Conservation (phyloP, 805 yeast genomes). For the Vanderwaltozyma yarrowii region DNA sequence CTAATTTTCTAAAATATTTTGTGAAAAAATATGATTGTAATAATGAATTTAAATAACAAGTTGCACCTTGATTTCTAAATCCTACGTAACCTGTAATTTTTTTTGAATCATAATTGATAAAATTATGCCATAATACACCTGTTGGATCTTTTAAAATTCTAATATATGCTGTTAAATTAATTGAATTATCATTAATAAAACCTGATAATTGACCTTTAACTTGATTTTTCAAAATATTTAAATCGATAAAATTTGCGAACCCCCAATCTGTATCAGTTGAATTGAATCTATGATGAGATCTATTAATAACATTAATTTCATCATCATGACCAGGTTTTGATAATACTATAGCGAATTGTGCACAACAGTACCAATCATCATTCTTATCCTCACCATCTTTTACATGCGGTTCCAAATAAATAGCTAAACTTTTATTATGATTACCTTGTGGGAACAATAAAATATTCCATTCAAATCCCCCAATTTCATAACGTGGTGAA, state of each 20-base stretch:
- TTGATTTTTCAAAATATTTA: conserved; percentile 37
- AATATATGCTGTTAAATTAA: conserved; percentile 70
- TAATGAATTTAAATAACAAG: conserved; percentile 89
- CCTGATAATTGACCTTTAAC: conserved; percentile 30
- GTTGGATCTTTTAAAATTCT: conserved; percentile 79
- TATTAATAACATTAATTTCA: conserved; percentile 44
- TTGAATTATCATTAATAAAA: conserved; percentile 40
- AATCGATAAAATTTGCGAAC: conserved; percentile 64
- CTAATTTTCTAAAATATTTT: conserved; percentile 67
- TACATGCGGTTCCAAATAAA: conserved; percentile 68
- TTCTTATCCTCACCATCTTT: conserved; percentile 22
- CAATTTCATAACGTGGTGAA: conserved; percentile 43
- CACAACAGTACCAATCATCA: conserved; percentile 77
- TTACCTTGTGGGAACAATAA: conserved; percentile 74
- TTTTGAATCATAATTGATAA: conserved; percentile 75
- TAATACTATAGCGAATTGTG: conserved; percentile 75
- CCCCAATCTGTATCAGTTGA: conserved; percentile 91
- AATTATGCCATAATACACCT: conserved; percentile 90
- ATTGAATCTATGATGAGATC: conserved; percentile 71
- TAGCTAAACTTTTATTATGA: conserved; percentile 47
- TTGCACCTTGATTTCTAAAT: conserved; percentile 92
- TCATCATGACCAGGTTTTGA: conserved; percentile 70
- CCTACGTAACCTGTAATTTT: conserved; percentile 87
- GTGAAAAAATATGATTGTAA: conserved; percentile 88
- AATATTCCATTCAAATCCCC: conserved; percentile 57